Conservation (phyloP, 2,329 filamentous ascomycete genomes). For the Atkinsonella texensis region DNA sequence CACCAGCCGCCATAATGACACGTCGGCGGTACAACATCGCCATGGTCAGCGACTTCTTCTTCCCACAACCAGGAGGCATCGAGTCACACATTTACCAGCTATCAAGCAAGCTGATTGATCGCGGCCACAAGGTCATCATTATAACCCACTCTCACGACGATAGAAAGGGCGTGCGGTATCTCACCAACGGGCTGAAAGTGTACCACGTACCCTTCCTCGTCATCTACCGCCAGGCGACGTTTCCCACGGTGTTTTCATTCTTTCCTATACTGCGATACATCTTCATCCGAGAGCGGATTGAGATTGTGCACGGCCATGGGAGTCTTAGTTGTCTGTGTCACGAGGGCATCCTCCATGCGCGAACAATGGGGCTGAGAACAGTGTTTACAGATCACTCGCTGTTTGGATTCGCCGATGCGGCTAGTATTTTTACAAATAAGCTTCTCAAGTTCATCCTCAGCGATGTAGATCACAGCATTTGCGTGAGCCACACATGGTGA, state of each 20-base stretch:
- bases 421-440: slow-evolving; percentile 93
- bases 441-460: slow-evolving; percentile 90
- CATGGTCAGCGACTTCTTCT: slow-evolving; percentile 99
- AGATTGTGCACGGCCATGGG: slow-evolving; percentile 96
- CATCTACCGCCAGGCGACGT: slow-evolving; percentile 85
- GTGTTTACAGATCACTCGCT: slow-evolving; percentile 97
- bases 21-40: slow-evolving; percentile 55
- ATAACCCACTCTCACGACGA: slow-evolving; percentile 93
- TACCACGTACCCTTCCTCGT: slow-evolving; percentile 95
- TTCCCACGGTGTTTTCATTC: slow-evolving; percentile 96
- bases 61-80: slow-evolving; percentile 88
- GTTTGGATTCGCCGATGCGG: slow-evolving; percentile 94
- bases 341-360: slow-evolving; percentile 85
- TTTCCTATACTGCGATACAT: slow-evolving; percentile 98
- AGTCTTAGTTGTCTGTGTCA: slow-evolving; percentile 88
- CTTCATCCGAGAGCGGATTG: slow-evolving; percentile 82
- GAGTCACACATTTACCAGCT: slow-evolving; percentile 99
- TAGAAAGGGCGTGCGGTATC: slow-evolving; percentile 81
- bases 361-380: slow-evolving; percentile 91
- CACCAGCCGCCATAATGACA: slow-evolving; percentile 28
- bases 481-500: slow-evolving; percentile 94
- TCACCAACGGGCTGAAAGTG: slow-evolving; percentile 96
- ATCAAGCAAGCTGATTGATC: slow-evolving; percentile 89
- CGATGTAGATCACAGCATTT: slow-evolving; percentile 96
- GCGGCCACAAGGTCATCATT: slow-evolving; percentile 94